These are phyloP conservation scores for Geotrichum macrosporum DNA, from an alignment of 1,139 yeast species.

Conservation along the genomic window DNA sequence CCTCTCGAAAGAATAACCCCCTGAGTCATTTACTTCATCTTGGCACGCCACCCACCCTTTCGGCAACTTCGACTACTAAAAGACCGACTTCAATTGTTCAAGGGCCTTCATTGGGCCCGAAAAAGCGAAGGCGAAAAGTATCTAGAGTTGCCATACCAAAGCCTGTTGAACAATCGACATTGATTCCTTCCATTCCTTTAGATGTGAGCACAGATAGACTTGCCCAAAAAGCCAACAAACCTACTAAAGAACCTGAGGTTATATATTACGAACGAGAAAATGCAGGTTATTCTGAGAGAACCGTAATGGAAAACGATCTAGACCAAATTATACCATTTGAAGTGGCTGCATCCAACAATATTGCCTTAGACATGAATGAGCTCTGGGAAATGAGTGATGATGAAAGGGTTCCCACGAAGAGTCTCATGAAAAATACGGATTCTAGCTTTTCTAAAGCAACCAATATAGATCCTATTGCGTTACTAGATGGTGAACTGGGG, in stretches of 20 bases:
- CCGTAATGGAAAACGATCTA: background rate
- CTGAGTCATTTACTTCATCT: background rate
- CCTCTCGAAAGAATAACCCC: no score
- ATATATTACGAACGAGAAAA: background rate
- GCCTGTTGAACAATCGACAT: background rate
- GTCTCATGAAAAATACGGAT: background rate
- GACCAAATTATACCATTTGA: constrained; percentile 1
- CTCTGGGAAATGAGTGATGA: background rate
- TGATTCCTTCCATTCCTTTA: no score
- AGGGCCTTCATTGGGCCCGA: constrained; percentile 3
- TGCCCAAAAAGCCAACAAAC: no score
- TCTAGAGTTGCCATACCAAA: background rate
- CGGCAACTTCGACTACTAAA: no score
- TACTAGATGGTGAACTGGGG: constrained; percentile 2
- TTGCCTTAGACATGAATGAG: background rate
- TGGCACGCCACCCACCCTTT: background rate
- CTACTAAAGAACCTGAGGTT: constrained; percentile 4
- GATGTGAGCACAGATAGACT: no score
- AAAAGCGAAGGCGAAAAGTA: background rate
- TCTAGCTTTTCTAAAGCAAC: background rate
- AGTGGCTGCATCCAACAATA: background rate
- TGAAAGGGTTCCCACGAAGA: background rate
- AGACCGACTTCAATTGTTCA: background rate
- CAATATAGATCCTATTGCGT: background rate
- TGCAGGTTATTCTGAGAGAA: background rate